Evolutionary conservation across 805 yeast species (phyloP).

Genomic region (Sungouiella thailandica): DNA sequence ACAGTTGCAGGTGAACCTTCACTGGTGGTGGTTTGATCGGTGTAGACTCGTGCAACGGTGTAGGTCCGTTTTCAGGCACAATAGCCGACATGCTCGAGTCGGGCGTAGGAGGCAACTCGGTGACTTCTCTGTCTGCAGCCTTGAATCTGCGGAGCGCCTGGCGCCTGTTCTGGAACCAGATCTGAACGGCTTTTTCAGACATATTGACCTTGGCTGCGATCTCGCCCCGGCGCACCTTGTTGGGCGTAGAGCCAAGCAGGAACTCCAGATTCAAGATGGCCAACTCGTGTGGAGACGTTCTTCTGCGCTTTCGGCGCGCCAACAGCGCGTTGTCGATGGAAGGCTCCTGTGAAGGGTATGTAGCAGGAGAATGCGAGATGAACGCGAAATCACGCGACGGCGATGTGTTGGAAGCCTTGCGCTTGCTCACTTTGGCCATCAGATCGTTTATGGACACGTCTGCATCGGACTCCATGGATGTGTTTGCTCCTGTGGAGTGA

Average conservation of each 20-base stretch:
- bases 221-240: conserved; percentile 65
- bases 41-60: conserved; percentile 8
- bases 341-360: conserved; percentile 81
- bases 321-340: conserved; percentile 84
- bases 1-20: conserved; percentile 10
- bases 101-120: conserved; percentile 41
- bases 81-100: conserved; percentile 8
- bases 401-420: conserved; percentile 13
- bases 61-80: conserved; percentile 2
- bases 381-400: conserved; percentile 59
- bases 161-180: conserved; percentile 96
- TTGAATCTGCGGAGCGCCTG: conserved; percentile 64
- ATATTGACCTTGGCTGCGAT: conserved; percentile 80
- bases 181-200: conserved; percentile 98
- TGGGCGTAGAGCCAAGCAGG: conserved; percentile 72
- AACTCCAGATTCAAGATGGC: conserved; percentile 79
- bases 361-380: conserved; percentile 87
- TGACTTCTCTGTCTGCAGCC: conserved; percentile 33
- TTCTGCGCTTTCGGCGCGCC: conserved; percentile 91
- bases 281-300: conserved; percentile 87
- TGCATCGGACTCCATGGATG: conserved; percentile 10
- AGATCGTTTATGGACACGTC: conserved; percentile 8
- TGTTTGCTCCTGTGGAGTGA: not conserved
- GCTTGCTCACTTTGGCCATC: conserved; percentile 20
- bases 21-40: conserved; percentile 11